Base-by-base conservation (phyloP, 768 basidiomycete species). In the Termitomyces bulborhizus region DNA sequence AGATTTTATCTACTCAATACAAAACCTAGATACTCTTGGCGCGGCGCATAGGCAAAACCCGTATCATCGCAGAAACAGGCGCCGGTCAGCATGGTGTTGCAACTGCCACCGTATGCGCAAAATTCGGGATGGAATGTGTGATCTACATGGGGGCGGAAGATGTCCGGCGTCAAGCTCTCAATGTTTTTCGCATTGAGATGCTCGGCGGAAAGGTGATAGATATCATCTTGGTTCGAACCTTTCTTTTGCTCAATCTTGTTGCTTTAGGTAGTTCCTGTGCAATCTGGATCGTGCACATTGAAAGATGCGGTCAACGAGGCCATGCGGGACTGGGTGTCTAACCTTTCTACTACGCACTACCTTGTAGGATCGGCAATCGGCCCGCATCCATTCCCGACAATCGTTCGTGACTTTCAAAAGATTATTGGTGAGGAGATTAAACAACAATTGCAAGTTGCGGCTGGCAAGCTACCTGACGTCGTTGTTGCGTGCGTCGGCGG, bases 301-400 rank as follows among this genome's bases (percentile, higher is more conserved):
- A 99, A 99, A 72, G 97, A 98, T 64, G 96, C 97, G 27, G 93
- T 98, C 61, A 99, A 98, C 74, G 96, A 98, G 60, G 96, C 97
- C 5, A 83, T 98, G 81, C 86, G 97, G 42, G 95, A 98, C 71
- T 98, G 97, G 97, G 97, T 98, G 11, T 94, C 95, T 31, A 95
- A 98, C 68, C 80, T 99, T 32, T 76, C 92, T 12, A 92, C 77
- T 5, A 98, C 96, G 1, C 94, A 98, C 72, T 99, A 98, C 73
- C 84, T 98, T 60, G 92, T 99, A 58, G 97, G 97, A 31, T 98
- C 95, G 15, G 93, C 85, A 42, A 98, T 99, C 61, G 97, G 97
- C 15, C 97, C 97, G 3, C 95, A 98, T 69, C 97, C 97, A 2
- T 98, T 99, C 84, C 97, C 97, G 1, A 98, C 97, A 21, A 92